Percentiles rank a stretch among this genome's conserved stretches.
Conservation (phyloP, 106 monocot genomes). For the Vanilla planifolia region DNA sequence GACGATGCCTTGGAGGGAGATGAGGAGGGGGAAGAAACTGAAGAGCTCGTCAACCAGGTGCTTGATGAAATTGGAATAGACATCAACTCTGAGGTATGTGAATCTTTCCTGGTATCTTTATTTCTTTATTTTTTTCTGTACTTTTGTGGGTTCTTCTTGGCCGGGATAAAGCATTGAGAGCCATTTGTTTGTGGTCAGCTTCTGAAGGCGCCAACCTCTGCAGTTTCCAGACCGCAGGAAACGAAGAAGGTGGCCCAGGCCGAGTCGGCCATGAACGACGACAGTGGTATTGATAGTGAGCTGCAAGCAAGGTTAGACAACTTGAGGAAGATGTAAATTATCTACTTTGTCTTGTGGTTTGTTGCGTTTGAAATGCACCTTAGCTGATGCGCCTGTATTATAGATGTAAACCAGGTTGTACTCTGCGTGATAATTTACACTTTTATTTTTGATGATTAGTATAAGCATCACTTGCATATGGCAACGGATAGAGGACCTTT, state of each 20-base stretch:
- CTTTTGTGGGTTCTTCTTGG: too few relatives aligned
- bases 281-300: conserved; percentile 68
- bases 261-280: conserved; percentile 36
- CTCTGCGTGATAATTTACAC: too few relatives aligned
- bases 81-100: conserved; percentile 61
- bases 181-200: conserved; percentile 40
- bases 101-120: neutral
- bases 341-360: too few relatives aligned
- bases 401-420: too few relatives aligned
- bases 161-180: neutral
- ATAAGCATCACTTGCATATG: too few relatives aligned
- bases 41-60: conserved; percentile 90
- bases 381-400: too few relatives aligned
- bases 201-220: conserved; percentile 63
- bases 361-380: too few relatives aligned
- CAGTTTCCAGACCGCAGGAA: conserved; percentile 41
- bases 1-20: conserved; percentile 97
- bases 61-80: conserved; percentile 96
- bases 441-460: too few relatives aligned
- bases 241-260: conserved; percentile 57
- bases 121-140: too few relatives aligned
- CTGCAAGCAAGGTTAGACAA: conserved; percentile 84
- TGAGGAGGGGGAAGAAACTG: conserved; percentile 91
- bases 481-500: too few relatives aligned
- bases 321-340: conserved; percentile 76